Percentiles rank a stretch among this genome's conserved stretches.
phyloP scores from a whole-genome alignment of 2,329 filamentous ascomycete species.

The Alternaria angustiovoidea region DNA sequence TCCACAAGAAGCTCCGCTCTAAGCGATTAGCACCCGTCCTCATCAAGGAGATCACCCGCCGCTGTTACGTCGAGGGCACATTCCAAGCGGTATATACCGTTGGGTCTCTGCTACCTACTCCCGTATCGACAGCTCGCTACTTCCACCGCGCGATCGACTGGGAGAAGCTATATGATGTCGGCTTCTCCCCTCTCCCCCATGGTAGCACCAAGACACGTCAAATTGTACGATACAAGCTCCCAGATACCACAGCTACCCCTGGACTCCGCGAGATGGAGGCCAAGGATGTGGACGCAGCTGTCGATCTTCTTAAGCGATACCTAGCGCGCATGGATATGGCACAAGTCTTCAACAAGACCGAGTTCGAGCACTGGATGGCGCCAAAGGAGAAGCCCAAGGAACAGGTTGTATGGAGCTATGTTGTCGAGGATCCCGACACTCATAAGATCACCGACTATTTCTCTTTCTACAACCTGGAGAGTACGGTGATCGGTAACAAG shows the following conservation, averaged over 20 bases:
- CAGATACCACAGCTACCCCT: slow-evolving; percentile 73
- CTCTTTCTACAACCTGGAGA: slow-evolving; percentile 95
- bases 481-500: slow-evolving; percentile 83
- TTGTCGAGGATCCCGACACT: slow-evolving; percentile 75
- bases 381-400: slow-evolving; percentile 66
- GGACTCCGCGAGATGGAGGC: slow-evolving; percentile 82
- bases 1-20: slow-evolving; percentile 95
- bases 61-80: slow-evolving; percentile 84
- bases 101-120: slow-evolving; percentile 88
- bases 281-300: slow-evolving; percentile 79
- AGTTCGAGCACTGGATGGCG: slow-evolving; percentile 87
- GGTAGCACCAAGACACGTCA: slow-evolving; percentile 87
- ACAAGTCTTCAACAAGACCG: slow-evolving; percentile 79
- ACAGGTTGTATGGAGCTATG: slow-evolving; percentile 92
- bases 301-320: slow-evolving; percentile 78
- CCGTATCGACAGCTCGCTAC: slow-evolving; percentile 92
- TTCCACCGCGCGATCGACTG: slow-evolving; percentile 94
- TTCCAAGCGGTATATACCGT: slow-evolving; percentile 98
- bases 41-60: slow-evolving; percentile 96
- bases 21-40: slow-evolving; percentile 93
- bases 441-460: slow-evolving; percentile 94
- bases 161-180: slow-evolving; percentile 93
- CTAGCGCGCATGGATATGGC: slow-evolving; percentile 82
- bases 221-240: slow-evolving; percentile 84
- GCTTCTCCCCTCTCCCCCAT: slow-evolving; percentile 86